Conservation (phyloP, 164 flowering plant species). For the Vitis cinerea region DNA sequence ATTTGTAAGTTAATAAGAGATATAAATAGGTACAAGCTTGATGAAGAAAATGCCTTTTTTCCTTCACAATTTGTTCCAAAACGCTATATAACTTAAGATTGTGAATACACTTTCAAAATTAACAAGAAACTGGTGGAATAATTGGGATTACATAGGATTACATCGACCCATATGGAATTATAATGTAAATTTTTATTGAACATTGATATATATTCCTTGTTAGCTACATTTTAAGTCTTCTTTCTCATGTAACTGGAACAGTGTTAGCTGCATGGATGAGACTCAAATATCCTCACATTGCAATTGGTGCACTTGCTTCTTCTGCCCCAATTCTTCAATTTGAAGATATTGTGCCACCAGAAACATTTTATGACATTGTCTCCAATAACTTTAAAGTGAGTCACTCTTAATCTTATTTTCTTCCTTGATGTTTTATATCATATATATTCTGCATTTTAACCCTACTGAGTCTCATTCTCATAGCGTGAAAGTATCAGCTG, state of each 20-base stretch:
- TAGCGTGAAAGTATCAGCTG: slow-evolving; percentile 83
- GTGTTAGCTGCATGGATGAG: slow-evolving; percentile 99
- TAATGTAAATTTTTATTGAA: background rate
- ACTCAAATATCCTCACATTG: slow-evolving; percentile 87
- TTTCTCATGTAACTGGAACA: slow-evolving; percentile 23
- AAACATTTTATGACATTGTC: slow-evolving; percentile 77
- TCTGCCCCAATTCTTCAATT: slow-evolving; percentile 94
- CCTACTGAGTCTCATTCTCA: background rate
- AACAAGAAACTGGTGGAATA: too few species aligned
- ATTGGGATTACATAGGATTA: too few species aligned
- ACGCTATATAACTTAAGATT: too few species aligned
- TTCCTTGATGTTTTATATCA: background rate
- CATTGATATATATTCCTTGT: background rate
- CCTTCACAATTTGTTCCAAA: too few species aligned
- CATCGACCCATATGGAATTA: background rate
- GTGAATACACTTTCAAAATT: too few species aligned
- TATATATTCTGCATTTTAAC: slow-evolving; percentile 5
- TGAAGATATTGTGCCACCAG: slow-evolving; percentile 75
- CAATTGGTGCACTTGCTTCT: slow-evolving; percentile 87
- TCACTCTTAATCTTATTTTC: background rate
- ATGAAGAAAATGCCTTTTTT: too few species aligned
- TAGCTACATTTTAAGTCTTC: slow-evolving; percentile 1
- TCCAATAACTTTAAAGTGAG: slow-evolving; percentile 67
- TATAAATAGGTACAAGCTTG: too few species aligned
- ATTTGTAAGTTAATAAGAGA: too few species aligned